Conservation (phyloP, 2,329 filamentous ascomycete species). For the Alternaria atra region DNA sequence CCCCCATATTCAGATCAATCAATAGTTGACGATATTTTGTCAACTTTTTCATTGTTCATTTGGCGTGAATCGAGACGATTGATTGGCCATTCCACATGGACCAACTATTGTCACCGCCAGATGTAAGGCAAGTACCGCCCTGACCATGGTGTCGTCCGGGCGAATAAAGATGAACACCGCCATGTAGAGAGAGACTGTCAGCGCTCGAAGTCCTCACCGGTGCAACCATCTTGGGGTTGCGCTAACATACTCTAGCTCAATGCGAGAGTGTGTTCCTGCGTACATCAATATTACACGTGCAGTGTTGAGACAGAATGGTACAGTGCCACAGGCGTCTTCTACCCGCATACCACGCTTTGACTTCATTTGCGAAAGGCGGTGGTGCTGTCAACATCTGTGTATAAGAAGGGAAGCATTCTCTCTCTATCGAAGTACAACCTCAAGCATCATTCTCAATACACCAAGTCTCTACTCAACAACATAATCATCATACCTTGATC, state of each 20-base stretch:
- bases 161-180: neutral
- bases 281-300: conserved; percentile 8
- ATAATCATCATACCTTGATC: neutral
- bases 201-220: neutral
- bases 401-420: neutral
- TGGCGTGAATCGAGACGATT: neutral
- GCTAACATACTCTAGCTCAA: neutral
- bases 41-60: neutral
- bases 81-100: neutral
- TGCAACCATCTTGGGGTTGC: neutral
- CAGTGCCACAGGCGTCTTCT: neutral
- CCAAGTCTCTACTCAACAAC: neutral
- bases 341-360: neutral
- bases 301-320: conserved; percentile 5
- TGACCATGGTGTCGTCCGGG: neutral
- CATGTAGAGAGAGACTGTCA: neutral
- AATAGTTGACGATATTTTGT: neutral
- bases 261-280: conserved; percentile 2
- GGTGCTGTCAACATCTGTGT: neutral
- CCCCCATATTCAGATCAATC: neutral
- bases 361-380: neutral
- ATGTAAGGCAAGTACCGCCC: neutral
- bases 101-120: neutral
- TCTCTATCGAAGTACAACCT: neutral
- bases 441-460: neutral